Conservation (phyloP, 768 basidiomycete species). For the Suillus hirtellus region DNA sequence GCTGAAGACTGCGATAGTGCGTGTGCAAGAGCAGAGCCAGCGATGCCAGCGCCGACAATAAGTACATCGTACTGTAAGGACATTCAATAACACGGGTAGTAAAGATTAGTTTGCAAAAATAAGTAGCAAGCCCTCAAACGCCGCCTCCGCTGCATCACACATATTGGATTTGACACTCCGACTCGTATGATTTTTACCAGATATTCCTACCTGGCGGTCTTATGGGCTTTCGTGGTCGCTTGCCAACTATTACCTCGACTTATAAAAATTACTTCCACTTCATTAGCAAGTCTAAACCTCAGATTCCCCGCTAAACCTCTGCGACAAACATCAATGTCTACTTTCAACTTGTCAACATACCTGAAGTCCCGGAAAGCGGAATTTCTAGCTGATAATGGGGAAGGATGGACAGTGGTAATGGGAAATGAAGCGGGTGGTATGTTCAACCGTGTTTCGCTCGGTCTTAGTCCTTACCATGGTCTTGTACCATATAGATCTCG, state of each 20-base stretch:
- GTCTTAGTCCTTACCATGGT: slow-evolving; percentile 5
- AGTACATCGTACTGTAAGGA: slow-evolving; percentile 63
- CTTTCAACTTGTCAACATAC: slow-evolving; percentile 36
- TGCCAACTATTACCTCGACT: not conserved
- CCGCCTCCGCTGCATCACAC: not conserved
- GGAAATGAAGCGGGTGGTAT: slow-evolving; percentile 97
- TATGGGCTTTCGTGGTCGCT: not conserved
- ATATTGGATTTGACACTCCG: not conserved
- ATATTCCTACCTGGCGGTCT: not conserved
- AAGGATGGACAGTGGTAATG: slow-evolving; percentile 84
- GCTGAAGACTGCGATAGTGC: slow-evolving; percentile 64
- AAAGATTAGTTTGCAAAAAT: not conserved
- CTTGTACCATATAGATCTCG: slow-evolving; percentile 64
- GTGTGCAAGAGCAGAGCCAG: slow-evolving; percentile 85
- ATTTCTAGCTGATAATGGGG: slow-evolving; percentile 60
- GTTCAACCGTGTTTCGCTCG: slow-evolving; percentile 3
- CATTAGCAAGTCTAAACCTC: not conserved
- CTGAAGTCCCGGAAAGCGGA: slow-evolving; percentile 50
- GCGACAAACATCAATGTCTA: slow-evolving; percentile 19
- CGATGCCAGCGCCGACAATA: slow-evolving; percentile 91
- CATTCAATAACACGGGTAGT: not conserved
- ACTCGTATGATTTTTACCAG: not conserved
- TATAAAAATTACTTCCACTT: not conserved
- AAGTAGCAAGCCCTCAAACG: not conserved
- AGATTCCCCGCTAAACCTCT: not conserved